These are phyloP conservation scores for Globisporangium emineosum DNA, from an alignment of 352 stramenopile species.

Conservation along the genomic window DNA sequence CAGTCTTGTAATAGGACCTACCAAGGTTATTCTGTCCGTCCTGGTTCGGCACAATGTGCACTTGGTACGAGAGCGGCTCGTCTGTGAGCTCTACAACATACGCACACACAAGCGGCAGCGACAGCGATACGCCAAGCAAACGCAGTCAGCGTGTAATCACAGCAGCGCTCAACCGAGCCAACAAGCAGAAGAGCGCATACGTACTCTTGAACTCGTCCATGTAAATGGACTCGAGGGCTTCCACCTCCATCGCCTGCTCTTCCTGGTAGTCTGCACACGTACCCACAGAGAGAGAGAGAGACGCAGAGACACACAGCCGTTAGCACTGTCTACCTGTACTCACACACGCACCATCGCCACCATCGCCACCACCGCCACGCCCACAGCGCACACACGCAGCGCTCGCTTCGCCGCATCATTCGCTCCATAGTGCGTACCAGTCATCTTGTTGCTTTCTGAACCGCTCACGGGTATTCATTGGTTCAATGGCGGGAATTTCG, in stretches of 20 bases:
- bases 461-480: constrained; percentile 25
- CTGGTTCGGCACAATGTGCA: constrained; percentile 83
- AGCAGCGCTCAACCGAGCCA: background rate
- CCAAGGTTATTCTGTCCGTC: constrained; percentile 83
- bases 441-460: constrained; percentile 43
- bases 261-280: constrained; percentile 74
- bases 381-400: background rate
- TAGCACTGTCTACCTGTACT: background rate
- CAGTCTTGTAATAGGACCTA: constrained; percentile 17
- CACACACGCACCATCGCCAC: background rate
- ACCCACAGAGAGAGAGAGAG: background rate
- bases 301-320: constrained; percentile 8
- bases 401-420: background rate
- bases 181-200: constrained; percentile 12
- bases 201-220: constrained; percentile 88
- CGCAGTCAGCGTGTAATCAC: background rate
- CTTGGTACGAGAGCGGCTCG: constrained; percentile 63
- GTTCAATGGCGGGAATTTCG: constrained; percentile 12
- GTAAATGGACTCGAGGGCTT: constrained; percentile 88
- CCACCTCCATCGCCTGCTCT: constrained; percentile 87
- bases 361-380: too few relatives aligned
- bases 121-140: background rate
- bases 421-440: constrained; percentile 37
- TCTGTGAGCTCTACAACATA: constrained; percentile 62
- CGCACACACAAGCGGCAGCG: background rate